Conservation (phyloP, 2,329 filamentous ascomycete species). For the Colletotrichum tofieldiae region DNA sequence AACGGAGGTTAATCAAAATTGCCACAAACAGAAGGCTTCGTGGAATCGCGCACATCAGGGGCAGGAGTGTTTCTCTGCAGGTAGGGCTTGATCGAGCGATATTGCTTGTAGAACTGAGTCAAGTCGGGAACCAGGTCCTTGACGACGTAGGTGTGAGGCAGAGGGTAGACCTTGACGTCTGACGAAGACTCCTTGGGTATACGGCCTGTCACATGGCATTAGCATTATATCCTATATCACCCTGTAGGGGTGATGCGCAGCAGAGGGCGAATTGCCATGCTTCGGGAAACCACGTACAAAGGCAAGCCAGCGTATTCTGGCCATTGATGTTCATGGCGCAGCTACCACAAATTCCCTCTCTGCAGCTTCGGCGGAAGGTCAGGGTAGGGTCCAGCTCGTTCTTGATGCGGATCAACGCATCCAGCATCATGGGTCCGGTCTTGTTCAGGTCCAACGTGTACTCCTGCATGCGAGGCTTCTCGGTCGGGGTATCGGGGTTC, state of each 20-base stretch:
- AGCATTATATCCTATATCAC: constrained; percentile 44
- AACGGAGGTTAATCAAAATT: constrained; percentile 14
- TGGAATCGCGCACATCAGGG: constrained; percentile 77
- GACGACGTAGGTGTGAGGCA: constrained; percentile 98
- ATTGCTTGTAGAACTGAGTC: constrained; percentile 99
- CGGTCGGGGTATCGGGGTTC: constrained; percentile 92
- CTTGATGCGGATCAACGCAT: constrained; percentile 98
- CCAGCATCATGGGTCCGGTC: constrained; percentile 98
- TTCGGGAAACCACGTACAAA: constrained; percentile 78
- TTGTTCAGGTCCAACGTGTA: constrained; percentile 98
- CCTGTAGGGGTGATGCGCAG: not conserved
- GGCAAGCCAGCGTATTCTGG: constrained; percentile 95
- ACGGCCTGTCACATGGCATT: constrained; percentile 75
- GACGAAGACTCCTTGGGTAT: constrained; percentile 87
- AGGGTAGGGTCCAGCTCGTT: constrained; percentile 98
- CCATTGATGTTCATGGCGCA: constrained; percentile 99
- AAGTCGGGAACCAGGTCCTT: constrained; percentile 98
- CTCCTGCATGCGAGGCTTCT: constrained; percentile 95
- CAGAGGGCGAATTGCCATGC: not conserved
- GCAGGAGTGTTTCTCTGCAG: constrained; percentile 91
- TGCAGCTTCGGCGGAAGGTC: constrained; percentile 95
- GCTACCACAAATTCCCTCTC: constrained; percentile 98
- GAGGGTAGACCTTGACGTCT: constrained; percentile 95
- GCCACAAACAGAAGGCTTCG: not conserved
- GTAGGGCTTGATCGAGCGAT: constrained; percentile 99